A percentile compares a stretch with the other conserved stretches of the same genome.
Evolutionary conservation across 495 filamentous ascomycete species (phyloP).

Genomic region (Cenococcum geophilum): DNA sequence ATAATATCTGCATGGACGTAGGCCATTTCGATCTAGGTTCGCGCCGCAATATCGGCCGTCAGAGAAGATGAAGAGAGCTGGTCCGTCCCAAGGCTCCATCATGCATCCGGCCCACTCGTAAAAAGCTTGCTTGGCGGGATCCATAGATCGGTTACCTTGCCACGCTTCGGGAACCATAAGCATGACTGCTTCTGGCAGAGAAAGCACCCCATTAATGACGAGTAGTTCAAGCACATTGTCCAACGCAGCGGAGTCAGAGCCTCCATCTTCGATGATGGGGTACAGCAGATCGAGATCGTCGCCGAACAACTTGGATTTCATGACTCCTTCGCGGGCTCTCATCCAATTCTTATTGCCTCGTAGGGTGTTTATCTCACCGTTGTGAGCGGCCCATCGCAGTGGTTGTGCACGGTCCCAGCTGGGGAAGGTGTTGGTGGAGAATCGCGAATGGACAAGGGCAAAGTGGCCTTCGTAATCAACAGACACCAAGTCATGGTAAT

Average conservation of each 20-base stretch:
- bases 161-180: conserved; percentile 98
- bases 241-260: conserved; percentile 96
- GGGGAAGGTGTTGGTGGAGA: conserved; percentile 98
- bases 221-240: conserved; percentile 96
- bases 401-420: conserved; percentile 99
- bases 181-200: conserved; percentile 96
- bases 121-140: conserved; percentile 93
- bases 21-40: conserved; percentile 95
- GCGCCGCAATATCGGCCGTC: conserved; percentile 98
- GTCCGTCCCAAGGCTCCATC: conserved; percentile 99
- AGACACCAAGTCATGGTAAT: conserved; percentile 95
- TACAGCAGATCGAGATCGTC: conserved; percentile 89
- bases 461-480: conserved; percentile 98
- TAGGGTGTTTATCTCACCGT: conserved; percentile 98
- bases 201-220: conserved; percentile 94
- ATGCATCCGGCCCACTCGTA: conserved; percentile 99
- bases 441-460: conserved; percentile 94
- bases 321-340: conserved; percentile 92
- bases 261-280: conserved; percentile 94
- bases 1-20: conserved; percentile 97
- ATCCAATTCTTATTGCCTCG: conserved; percentile 99
- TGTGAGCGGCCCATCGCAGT: conserved; percentile 95
- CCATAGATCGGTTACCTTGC: conserved; percentile 91
- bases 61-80: conserved; percentile 95
- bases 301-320: conserved; percentile 87